phyloP scores from a whole-genome alignment of 495 filamentous ascomycete genomes.

The Daldinia loculata region DNA sequence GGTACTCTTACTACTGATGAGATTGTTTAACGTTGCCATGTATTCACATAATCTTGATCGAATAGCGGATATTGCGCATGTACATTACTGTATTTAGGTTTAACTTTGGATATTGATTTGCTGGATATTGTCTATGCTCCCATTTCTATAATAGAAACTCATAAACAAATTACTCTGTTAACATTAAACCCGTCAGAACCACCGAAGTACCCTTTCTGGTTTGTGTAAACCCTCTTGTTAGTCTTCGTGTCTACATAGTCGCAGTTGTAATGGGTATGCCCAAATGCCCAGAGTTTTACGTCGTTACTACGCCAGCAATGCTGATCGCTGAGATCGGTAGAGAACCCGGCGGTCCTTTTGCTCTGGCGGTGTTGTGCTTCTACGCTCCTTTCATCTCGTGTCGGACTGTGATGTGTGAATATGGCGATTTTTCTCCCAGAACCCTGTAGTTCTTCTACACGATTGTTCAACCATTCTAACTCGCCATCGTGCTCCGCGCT shows the following conservation, averaged over 20 bases:
- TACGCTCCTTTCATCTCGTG: slow-evolving; percentile 44
- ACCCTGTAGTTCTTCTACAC: slow-evolving; percentile 51
- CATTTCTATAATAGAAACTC: neutral
- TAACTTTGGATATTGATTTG: neutral
- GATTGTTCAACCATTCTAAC: slow-evolving; percentile 60
- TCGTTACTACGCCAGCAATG: slow-evolving; percentile 54
- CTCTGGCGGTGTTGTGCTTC: slow-evolving; percentile 57
- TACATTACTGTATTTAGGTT: neutral
- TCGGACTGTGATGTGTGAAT: slow-evolving; percentile 64
- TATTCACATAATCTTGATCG: too few relatives aligned
- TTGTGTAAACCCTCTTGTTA: slow-evolving; percentile 31
- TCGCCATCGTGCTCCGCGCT: slow-evolving; percentile 52
- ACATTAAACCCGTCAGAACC: slow-evolving; percentile 6
- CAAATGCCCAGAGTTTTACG: slow-evolving; percentile 65
- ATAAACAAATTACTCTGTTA: neutral
- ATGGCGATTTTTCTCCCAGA: slow-evolving; percentile 55
- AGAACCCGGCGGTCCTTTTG: slow-evolving; percentile 53
- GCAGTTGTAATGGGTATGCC: slow-evolving; percentile 63
- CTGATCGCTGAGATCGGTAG: slow-evolving; percentile 50
- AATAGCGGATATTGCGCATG: neutral
- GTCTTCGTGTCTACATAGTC: slow-evolving; percentile 25
- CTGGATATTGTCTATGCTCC: neutral
- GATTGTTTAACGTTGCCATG: too few relatives aligned
- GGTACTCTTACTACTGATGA: too few relatives aligned
- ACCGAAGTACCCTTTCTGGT: slow-evolving; percentile 50